Base-by-base conservation (phyloP, 495 filamentous ascomycete species). In the Alectoria sarmentosa region DNA sequence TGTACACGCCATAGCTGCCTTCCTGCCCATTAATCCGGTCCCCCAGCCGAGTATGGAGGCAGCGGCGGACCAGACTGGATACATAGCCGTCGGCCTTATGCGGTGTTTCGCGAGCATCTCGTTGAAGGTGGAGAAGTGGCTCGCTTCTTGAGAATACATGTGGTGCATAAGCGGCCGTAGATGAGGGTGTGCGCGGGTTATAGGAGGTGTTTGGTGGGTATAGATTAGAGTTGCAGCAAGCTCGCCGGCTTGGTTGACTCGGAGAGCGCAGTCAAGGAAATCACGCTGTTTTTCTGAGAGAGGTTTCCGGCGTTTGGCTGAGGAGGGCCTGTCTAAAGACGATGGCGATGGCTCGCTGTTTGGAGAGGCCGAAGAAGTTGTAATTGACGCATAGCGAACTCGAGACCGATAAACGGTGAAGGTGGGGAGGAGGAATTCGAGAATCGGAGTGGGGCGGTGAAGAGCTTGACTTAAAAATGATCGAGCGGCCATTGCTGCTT, bases 1-100 rank as follows among this genome's bases (percentile, higher is more conserved):
- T 15, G 94, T 98, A 72, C 94, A 98, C 30, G 95, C 94, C 94
- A 98, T 98, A 5, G 94, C 92, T 0, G 94, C 93, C 77, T 98
- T 93, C 46, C 89, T 84, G 0, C 95, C 92, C 81, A 98, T 81
- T n/a, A 92, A 73, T 0, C 86, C 94, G 2, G 94, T 98, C 4
- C 83, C 82, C 89, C 95, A 96, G 19, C 94, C 94, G 4, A 98
- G 76, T 3, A 87, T 89, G 0, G 90, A 87, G 15, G 95, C 90
- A 0, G 92, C 85, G 15, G 84, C 79, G n/a, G 85, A 82, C 94
- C 94, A 98, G 10, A 97, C 46, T 2, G 95, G 95, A 71, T 94
- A 96, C 82, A 98, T 89, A 36, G 89, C 90, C 10, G 94, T 98
- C 1, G 94, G 94, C 0, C 94, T 92, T 19, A 98, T 83, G 57